Evolutionary conservation across 148 eudicot genomes (phyloP).

Genomic region (Polygonum aviculare): DNA sequence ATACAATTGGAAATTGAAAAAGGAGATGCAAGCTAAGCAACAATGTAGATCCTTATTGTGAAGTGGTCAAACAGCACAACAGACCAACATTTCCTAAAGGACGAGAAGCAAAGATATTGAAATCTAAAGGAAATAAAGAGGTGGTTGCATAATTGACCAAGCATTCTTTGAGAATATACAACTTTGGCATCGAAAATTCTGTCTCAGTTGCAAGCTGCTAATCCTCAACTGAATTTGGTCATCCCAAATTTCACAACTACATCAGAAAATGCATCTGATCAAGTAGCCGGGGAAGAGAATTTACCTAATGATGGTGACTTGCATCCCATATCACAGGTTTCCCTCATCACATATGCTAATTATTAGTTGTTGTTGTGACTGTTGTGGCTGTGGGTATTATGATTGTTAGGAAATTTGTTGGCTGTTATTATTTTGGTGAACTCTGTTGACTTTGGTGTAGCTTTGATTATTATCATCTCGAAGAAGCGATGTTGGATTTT

Average conservation of each 20-base stretch:
- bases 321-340: not conserved
- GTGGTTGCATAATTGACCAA: not conserved
- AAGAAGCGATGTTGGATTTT: no score
- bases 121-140: not conserved
- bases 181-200: not conserved
- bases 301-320: not conserved
- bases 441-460: no score
- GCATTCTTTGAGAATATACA: not conserved
- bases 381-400: no score
- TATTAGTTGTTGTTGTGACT: no score
- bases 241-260: not conserved
- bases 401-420: no score
- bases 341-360: no score
- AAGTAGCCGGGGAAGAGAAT: no score
- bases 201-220: not conserved
- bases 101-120: not conserved
- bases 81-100: not conserved
- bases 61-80: not conserved
- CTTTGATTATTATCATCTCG: no score
- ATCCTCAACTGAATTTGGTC: not conserved
- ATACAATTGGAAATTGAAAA: not conserved
- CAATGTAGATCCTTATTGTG: not conserved
- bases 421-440: no score
- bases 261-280: not conserved
- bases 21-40: not conserved